phyloP scores from a whole-genome alignment of 2,329 filamentous ascomycete genomes.

The Chrysoporthe austroafricana region DNA sequence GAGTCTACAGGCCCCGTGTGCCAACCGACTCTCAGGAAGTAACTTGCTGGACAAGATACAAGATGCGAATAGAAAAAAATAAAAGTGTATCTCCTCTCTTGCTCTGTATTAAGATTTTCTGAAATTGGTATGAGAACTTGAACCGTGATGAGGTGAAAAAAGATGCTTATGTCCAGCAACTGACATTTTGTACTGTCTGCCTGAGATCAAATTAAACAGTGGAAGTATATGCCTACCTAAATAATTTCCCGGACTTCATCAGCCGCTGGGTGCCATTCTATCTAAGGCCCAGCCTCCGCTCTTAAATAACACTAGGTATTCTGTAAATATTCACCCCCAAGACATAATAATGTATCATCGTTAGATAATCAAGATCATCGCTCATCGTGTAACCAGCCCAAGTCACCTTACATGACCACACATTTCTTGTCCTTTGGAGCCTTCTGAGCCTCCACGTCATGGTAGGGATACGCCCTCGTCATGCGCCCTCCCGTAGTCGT shows the following conservation, averaged over 20 bases:
- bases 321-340: background rate
- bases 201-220: background rate
- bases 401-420: slow-evolving; percentile 51
- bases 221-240: background rate
- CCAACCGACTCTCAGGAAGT: no score
- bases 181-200: background rate
- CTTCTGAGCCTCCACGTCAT: slow-evolving; percentile 30
- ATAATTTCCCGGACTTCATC: background rate
- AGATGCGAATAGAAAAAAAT: background rate
- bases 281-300: background rate
- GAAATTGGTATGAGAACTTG: background rate
- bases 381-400: background rate
- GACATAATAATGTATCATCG: background rate
- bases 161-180: background rate
- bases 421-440: slow-evolving; percentile 52
- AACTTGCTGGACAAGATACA: no score
- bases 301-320: background rate
- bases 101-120: no score
- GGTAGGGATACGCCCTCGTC: slow-evolving; percentile 16
- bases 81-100: background rate
- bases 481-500: slow-evolving; percentile 32
- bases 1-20: no score
- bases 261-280: background rate
- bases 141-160: background rate
- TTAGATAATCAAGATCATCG: background rate